Percentiles rank a stretch among this genome's conserved stretches.
phyloP scores from a whole-genome alignment of 2,329 filamentous ascomycete genomes.

The Colletotrichum viniferum region DNA sequence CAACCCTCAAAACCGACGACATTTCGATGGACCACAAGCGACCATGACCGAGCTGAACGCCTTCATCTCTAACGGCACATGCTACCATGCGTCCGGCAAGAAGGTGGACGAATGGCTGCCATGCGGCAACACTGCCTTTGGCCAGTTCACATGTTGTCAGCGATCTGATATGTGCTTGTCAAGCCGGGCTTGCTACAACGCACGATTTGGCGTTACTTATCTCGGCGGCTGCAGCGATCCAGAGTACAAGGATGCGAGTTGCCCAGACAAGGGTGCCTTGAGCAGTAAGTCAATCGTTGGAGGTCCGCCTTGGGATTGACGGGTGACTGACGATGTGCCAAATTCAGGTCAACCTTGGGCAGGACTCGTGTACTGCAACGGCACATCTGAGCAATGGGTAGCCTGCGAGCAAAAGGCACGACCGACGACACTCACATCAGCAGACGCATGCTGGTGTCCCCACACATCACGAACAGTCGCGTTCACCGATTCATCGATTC shows the following conservation, averaged over 20 bases:
- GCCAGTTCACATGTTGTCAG: constrained; percentile 34
- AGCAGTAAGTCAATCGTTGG: neutral
- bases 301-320: neutral
- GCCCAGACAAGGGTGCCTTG: constrained; percentile 34
- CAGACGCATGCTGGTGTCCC: constrained; percentile 34
- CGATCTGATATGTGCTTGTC: constrained; percentile 35
- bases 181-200: constrained; percentile 28
- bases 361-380: constrained; percentile 38
- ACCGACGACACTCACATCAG: constrained; percentile 24
- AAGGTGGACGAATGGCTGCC: constrained; percentile 29
- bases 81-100: constrained; percentile 26
- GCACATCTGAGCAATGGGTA: constrained; percentile 33
- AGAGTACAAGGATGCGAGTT: constrained; percentile 32
- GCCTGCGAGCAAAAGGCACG: constrained; percentile 31
- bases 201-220: constrained; percentile 36
- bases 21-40: neutral
- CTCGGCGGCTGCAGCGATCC: constrained; percentile 40
- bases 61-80: constrained; percentile 37
- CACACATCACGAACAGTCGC: constrained; percentile 28
- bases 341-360: constrained; percentile 31
- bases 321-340: neutral
- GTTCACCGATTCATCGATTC: constrained; percentile 25
- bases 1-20: neutral
- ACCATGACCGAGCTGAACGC: constrained; percentile 23
- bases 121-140: constrained; percentile 36